Evolutionary conservation across 768 basidiomycete genomes (phyloP), one percentile per base, ranked within the genome.

Genomic region (Mycena albidolilacea): DNA sequence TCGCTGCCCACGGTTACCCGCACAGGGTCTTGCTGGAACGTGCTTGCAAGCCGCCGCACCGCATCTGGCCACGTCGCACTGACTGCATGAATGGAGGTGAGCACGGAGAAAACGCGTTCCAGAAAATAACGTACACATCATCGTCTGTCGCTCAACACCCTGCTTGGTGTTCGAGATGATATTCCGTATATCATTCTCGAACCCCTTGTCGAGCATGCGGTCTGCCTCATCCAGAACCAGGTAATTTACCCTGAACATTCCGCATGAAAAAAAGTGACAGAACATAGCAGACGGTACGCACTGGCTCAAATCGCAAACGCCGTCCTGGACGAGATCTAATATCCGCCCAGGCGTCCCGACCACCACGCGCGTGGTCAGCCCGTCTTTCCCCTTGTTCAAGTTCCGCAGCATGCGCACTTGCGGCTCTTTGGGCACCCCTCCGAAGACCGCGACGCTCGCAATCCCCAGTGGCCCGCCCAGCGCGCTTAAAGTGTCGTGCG

Each of bases 1-100:
- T 99, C 98, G 75, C 93, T 94, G 7, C 98, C 98, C 43, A 99
- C 97, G 0, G 97, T 98, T 50, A 99, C 92, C 37, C 95, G 90
- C 23, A 98, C 87, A 5, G 97, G 96, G 70, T 94, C 83, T 52
- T 87, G 88, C 81, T 94, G 93, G 85, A 99, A 99, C 11, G 96
- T 92, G 77, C 90, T 88, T 0, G 98, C 98, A 46, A 99, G 87
- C 70, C 93, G 87, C 64, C 97, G 89, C 30, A 99, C 97, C 12
- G 94, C 91, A 78, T 97, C 96, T 0, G 98, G 98, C 98, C 98
- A 99, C 9, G 98, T 99, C 10, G 98, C 98, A 64, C 96, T 98
- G 86, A 99, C 96, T 97, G 76, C 61, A 64, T 19, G 17, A 5
- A 19, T 4, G 30, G 30, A 35, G 39, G 38, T 43, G 62, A 70